Base-by-base conservation (phyloP, 2,329 filamentous ascomycete genomes). In the Atkinsonella texensis region DNA sequence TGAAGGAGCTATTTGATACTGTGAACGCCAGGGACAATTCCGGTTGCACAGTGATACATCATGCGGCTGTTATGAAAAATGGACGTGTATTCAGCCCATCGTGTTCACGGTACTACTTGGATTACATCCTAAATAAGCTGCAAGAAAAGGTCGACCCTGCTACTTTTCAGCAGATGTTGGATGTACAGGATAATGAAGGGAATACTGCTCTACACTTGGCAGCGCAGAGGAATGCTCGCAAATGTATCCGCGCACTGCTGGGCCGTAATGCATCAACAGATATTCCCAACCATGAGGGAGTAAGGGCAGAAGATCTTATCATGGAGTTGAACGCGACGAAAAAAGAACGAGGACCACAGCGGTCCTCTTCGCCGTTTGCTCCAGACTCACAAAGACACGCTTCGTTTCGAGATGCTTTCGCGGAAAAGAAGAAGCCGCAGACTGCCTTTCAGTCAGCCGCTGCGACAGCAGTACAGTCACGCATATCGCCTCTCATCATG, bases 41-140 rank as follows among this genome's bases (percentile, higher is more conserved):
- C 48, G 86, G 88, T 12, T 86, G 85, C 54, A 96, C 89, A 0
- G 87, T 95, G 49, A 91, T 98, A 61, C 93, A 97, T 63, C 91
- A 97, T 65, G 90, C 95, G 43, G 88, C 90, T 17, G 85, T 87
- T 50, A 91, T 91, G 60, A 95, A 91, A 52, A 83, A 84, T 59
- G 87, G 85, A 49, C 85, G 89, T 48, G 71, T 79, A 5, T 87
- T 86, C 55, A 95, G 91, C 67, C 89, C 90, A 63, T 84, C 87
- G 20, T 94, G 87, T 62, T 89, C 90, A 33, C 80, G 89, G 35
- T 97, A 97, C 66, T 98, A 98, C 68, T 79, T 95, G 33, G 91
- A 97, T 66, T 85, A 85, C 57, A 84, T 97, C 55, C 75, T 97
- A 51, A 91, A 94, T 67, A 89, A 85, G 65, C 79, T 98, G 54